Base-by-base conservation (phyloP, 768 basidiomycete genomes). In the Ramaria sp. region DNA sequence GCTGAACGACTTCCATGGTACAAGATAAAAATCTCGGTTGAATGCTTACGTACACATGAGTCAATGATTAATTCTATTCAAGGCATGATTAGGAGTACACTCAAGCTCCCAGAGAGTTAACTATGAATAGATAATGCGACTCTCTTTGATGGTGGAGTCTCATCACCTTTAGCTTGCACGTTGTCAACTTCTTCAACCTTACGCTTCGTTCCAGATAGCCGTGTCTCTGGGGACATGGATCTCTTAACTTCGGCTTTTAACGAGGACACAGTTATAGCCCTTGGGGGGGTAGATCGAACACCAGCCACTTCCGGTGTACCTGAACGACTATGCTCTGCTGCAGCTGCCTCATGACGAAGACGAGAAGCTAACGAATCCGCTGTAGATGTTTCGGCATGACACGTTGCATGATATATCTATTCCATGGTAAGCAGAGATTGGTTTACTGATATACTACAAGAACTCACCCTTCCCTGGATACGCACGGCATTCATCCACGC, bases 371-470 rank as follows among this genome's bases (percentile, higher is more conserved):
- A 71, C 61, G 67, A 84, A 60, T 74, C 82, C 50, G 79, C 78
- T 49, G 80, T 84, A 24, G 68, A 66, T 36, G 85, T 85, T 65
- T 95, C 92, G 24, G 88, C 86, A 70, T 89, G 86, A 68, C 93
- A 96, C 16, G 92, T 95, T 45, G 93, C 93, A 71, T 96, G 93
- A 66, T 83, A 95, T 62, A 94, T 84, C 92, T 93, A 63, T 41
- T 2, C 4, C 20, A 39, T 22, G 47, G 39, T 15, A 47, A 18
- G 8, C 12, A 47, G 45, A 47, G 8, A 24, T 27, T 25, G 28
- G 24, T 47, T 47, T 18, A 6, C 24, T 24, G 3, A 16, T 1
- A 24, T 16, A 13, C 25, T 25, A 6, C 18, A 49, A 39, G 24
- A n/a, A 70, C 83, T 52, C 66, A 92, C 92, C 73, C 78, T 79